Conservation (phyloP, 768 basidiomycete genomes). For the Exidia glandulosa region DNA sequence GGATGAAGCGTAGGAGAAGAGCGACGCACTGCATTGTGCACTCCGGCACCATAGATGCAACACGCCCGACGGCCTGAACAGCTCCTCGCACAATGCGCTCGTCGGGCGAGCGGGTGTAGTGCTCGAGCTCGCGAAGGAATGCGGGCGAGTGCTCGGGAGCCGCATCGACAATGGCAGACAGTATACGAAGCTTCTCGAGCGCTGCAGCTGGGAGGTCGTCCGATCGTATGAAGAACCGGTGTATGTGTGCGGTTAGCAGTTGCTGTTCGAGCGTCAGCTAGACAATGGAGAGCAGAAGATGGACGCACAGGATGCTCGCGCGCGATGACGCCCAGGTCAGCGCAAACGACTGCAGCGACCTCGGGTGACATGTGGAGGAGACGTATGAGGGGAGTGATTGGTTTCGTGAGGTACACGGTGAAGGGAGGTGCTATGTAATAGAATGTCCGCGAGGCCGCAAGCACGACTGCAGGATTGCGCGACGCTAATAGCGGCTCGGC, state of each 20-base stretch:
- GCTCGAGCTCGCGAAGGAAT: constrained; percentile 81
- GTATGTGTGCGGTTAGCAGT: constrained; percentile 55
- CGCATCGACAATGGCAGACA: constrained; percentile 44
- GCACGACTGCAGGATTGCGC: constrained; percentile 77
- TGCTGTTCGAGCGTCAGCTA: constrained; percentile 20
- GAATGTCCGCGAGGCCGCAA: constrained; percentile 61
- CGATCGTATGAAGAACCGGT: constrained; percentile 57
- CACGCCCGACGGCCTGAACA: constrained; percentile 67
- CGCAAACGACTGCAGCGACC: constrained; percentile 62
- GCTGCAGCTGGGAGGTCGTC: constrained; percentile 61
- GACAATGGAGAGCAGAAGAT: not conserved
- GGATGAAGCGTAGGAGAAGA: constrained; percentile 69
- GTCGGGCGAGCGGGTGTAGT: constrained; percentile 70
- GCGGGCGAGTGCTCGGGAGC: constrained; percentile 54
- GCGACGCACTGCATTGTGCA: constrained; percentile 61
- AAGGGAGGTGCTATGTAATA: constrained; percentile 62
- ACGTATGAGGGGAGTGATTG: constrained; percentile 64
- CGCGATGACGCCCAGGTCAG: constrained; percentile 58
- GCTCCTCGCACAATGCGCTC: constrained; percentile 61
- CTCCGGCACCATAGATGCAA: constrained; percentile 58
- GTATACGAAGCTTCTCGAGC: constrained; percentile 59
- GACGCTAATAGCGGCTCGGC: constrained; percentile 75
- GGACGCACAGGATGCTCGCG: constrained; percentile 23
- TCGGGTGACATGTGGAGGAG: constrained; percentile 60
- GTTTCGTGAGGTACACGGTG: constrained; percentile 29